Evolutionary conservation across 2,329 filamentous ascomycete species (phyloP), one percentile per base, ranked within the genome.

Genomic region (Colletotrichum neosansevieriae): DNA sequence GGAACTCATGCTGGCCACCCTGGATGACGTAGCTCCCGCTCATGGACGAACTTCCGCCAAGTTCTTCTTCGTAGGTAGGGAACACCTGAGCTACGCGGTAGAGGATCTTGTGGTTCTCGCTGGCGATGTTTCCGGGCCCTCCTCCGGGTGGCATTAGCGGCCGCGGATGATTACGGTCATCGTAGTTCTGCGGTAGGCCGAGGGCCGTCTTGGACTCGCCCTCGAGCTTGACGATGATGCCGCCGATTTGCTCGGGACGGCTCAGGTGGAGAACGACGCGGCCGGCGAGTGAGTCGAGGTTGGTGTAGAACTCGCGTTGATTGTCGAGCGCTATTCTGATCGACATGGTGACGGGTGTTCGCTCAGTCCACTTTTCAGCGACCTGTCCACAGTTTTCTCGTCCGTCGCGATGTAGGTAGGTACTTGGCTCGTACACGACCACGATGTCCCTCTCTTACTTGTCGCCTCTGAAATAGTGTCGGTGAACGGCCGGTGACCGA

Each of bases 211-310:
- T 86, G 54, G 89, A 89, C 80, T 96, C 92, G 72, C 93, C 93
- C 76, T 96, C 93, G 36, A 96, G 87, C 82, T 96, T 96, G 75
- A 95, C 92, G 42, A 93, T 84, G 71, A 96, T 90, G 59, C 89
- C 91, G 56, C 88, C 88, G 57, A 95, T 85, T 63, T 87, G 84
- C 77, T 95, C 92, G 61, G 92, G 81, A 71, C 90, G 91, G 58
- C 86, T 89, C 71, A 91, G 79, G 19, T 74, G 77, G 34, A 91
- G 78, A 57, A 89, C 75, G 32, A 91, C 80, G 67, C 85, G 84
- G 61, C 93, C 93, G 34, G 83, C 85, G 68, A 96, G 86, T 70
- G 87, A 81, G 78, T 95, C 93, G 74, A 94, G 88, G 76, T 95
- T 95, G 58, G 93, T 95, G 79, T 91, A 93, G 82, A 92, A 91